A percentile compares a stretch with the other conserved stretches of the same genome.
phyloP scores from a whole-genome alignment of 1,139 yeast genomes.

The Yamadazyma atlantica region DNA sequence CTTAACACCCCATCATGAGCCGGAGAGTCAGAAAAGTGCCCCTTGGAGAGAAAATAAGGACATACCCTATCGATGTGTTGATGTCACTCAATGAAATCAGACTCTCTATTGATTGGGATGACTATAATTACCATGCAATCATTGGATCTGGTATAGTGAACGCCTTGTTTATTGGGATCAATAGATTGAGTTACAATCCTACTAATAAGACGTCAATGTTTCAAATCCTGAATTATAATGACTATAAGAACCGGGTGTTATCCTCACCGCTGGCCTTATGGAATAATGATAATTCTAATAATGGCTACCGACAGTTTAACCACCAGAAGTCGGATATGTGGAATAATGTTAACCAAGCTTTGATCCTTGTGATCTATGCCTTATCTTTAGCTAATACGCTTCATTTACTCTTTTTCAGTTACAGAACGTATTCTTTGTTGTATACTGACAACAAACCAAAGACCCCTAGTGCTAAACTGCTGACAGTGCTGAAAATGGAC shows the following conservation, averaged over 20 bases:
- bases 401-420: conserved; percentile 28
- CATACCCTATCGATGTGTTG: conserved; percentile 59
- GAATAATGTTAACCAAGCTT: neutral
- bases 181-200: conserved; percentile 14
- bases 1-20: conserved; percentile 12
- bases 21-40: conserved; percentile 30
- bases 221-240: conserved; percentile 1
- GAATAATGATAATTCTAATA: neutral
- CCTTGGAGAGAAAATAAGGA: conserved; percentile 36
- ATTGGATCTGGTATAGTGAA: conserved; percentile 37
- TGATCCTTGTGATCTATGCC: conserved; percentile 8
- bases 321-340: neutral
- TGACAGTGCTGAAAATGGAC: neutral
- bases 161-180: conserved; percentile 18
- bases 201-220: conserved; percentile 10
- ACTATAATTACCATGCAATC: conserved; percentile 41
- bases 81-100: conserved; percentile 53
- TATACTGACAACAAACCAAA: conserved; percentile 24
- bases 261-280: neutral
- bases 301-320: neutral
- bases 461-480: conserved; percentile 9
- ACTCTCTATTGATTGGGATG: conserved; percentile 66
- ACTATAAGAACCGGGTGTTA: neutral
- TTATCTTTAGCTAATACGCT: conserved; percentile 27
- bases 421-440: conserved; percentile 41